Evolutionary conservation across 179 eudicot species (phyloP).

Genomic region (Silene vulgaris): DNA sequence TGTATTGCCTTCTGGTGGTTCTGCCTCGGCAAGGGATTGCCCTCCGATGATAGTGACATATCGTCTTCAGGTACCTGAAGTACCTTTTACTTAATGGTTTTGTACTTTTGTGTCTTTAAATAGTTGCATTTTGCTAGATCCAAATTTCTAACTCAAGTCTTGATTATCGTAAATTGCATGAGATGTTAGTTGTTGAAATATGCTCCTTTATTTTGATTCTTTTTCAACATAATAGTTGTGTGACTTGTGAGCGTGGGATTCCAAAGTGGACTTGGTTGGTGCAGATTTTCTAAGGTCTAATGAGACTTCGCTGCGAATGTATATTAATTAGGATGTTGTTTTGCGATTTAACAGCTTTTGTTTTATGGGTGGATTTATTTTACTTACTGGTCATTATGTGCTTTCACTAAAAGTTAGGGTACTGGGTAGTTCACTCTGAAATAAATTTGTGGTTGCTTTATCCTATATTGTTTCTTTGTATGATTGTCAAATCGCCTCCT

Average conservation of each 20-base stretch:
- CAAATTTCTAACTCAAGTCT: neutral
- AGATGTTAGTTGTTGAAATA: neutral
- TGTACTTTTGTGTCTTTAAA: constrained; percentile 1
- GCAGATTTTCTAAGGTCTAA: constrained; percentile 4
- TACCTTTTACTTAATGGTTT: neutral
- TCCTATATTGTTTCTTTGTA: neutral
- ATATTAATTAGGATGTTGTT: neutral
- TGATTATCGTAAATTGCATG: neutral
- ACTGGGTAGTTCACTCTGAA: neutral
- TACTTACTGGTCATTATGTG: neutral
- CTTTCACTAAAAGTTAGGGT: neutral
- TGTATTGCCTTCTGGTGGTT: constrained; percentile 50
- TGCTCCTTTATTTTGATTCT: neutral
- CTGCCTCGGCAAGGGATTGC: constrained; percentile 57
- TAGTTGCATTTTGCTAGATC: neutral
- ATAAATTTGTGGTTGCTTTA: neutral
- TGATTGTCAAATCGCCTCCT: neutral
- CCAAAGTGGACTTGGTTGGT: neutral
- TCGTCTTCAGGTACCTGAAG: constrained; percentile 75
- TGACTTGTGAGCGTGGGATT: neutral
- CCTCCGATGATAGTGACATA: constrained; percentile 99
- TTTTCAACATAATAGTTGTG: constrained; percentile 8
- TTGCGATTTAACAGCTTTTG: neutral
- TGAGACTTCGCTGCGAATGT: neutral
- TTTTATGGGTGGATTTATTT: neutral